These are phyloP conservation scores for Mycothermus thermophilus DNA, from an alignment of 495 filamentous ascomycete genomes.

Conservation along the genomic window DNA sequence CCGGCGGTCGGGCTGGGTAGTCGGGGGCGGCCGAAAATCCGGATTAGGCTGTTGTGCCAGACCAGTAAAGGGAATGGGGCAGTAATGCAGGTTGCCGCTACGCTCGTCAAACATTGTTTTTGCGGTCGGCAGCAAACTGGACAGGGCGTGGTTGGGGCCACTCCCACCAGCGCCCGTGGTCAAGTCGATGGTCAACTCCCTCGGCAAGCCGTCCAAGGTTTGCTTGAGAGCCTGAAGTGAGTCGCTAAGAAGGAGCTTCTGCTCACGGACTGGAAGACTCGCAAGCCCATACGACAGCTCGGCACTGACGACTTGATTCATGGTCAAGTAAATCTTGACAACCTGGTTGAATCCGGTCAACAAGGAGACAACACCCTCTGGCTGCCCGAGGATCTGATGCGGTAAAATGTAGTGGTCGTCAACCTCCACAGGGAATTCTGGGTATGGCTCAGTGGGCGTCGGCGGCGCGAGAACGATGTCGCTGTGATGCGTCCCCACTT, in stretches of 20 bases:
- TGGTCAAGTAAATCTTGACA: slow-evolving; percentile 55
- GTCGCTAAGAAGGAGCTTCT: slow-evolving; percentile 48
- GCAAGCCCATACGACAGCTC: slow-evolving; percentile 63
- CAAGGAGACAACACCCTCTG: slow-evolving; percentile 44
- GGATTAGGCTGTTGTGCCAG: slow-evolving; percentile 15
- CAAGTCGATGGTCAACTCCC: slow-evolving; percentile 41
- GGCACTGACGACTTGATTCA: slow-evolving; percentile 50
- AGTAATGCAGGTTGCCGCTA: slow-evolving; percentile 19
- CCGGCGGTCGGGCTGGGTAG: slow-evolving; percentile 26
- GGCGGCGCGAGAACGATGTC: slow-evolving; percentile 54
- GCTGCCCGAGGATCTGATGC: slow-evolving; percentile 48
- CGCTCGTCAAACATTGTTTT: slow-evolving; percentile 7
- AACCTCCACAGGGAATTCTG: slow-evolving; percentile 62
- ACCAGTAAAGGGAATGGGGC: slow-evolving; percentile 19
- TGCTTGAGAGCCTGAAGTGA: slow-evolving; percentile 47
- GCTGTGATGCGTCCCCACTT: slow-evolving; percentile 51
- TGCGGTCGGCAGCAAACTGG: not conserved
- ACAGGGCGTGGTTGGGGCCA: not conserved
- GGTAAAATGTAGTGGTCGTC: slow-evolving; percentile 65
- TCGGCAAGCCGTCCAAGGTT: slow-evolving; percentile 44
- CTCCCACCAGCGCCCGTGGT: slow-evolving; percentile 9
- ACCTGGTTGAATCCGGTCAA: slow-evolving; percentile 67
- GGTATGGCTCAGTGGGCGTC: slow-evolving; percentile 60
- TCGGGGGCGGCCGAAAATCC: slow-evolving; percentile 25
- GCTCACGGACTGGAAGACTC: slow-evolving; percentile 55